These are phyloP conservation scores for Heterobasidion irregulare DNA, from an alignment of 1,284 basidiomycete genomes.

Conservation along the genomic window DNA sequence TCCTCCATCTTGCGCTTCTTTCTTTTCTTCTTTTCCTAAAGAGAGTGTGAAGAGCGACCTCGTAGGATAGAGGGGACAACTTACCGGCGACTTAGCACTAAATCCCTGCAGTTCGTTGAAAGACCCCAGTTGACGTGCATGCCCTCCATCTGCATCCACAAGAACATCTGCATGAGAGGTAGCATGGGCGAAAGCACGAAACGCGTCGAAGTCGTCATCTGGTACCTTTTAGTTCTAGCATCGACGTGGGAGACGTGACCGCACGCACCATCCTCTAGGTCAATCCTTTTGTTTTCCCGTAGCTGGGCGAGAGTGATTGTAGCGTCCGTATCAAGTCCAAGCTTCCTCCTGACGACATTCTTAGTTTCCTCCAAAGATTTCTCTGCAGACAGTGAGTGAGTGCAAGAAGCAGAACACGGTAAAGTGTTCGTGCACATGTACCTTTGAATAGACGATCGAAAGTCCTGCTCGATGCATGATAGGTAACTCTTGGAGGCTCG, in stretches of 20 bases:
- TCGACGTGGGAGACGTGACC: not conserved
- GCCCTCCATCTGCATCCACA: conserved; percentile 20
- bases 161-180: conserved; percentile 27
- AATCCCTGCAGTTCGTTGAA: not conserved
- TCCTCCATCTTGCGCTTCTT: too few relatives aligned
- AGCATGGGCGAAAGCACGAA: conserved; percentile 36
- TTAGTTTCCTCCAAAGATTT: conserved; percentile 48
- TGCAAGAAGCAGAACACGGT: conserved; percentile 1
- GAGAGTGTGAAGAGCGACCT: too few relatives aligned
- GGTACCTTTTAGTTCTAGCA: conserved; percentile 1
- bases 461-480: conserved; percentile 35
- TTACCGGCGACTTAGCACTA: not conserved
- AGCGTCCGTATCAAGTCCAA: conserved; percentile 34
- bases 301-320: conserved; percentile 46
- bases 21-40: too few relatives aligned
- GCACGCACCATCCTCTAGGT: conserved; percentile 62
- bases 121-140: not conserved
- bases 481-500: conserved; percentile 45
- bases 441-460: conserved; percentile 66
- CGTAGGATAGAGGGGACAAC: not conserved
- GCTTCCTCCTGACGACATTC: conserved; percentile 48
- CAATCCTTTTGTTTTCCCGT: conserved; percentile 42
- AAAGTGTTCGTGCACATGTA: conserved; percentile 14
- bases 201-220: conserved; percentile 77
- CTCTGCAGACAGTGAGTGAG: conserved; percentile 29